Percentiles rank a stretch among this genome's conserved stretches.
Evolutionary conservation across 2,329 filamentous ascomycete species (phyloP).

Genomic region (Penicillium sp.): DNA sequence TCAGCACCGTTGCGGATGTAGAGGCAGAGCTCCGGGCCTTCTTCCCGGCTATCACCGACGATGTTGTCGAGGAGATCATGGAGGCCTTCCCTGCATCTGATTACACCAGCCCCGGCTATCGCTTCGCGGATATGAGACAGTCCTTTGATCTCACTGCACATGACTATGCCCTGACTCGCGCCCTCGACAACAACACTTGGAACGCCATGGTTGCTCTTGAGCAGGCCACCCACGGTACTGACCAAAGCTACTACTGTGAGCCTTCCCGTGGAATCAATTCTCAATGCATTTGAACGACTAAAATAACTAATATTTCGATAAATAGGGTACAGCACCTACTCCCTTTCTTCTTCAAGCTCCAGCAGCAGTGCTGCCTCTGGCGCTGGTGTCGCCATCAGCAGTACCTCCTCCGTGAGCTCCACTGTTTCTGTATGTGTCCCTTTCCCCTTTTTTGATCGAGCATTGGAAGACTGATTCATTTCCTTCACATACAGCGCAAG

Average conservation of each 20-base stretch:
- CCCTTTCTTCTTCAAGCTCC: too few species aligned
- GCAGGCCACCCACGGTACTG: slow-evolving; percentile 36
- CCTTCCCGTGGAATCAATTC: too few species aligned
- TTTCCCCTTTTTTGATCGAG: too few species aligned
- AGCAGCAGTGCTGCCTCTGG: too few species aligned
- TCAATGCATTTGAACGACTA: too few species aligned
- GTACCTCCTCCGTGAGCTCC: too few species aligned
- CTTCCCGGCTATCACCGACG: slow-evolving; percentile 37
- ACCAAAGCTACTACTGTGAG: slow-evolving; percentile 37
- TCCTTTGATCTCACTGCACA: slow-evolving; percentile 16
- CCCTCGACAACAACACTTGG: slow-evolving; percentile 38
- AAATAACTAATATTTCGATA: too few species aligned
- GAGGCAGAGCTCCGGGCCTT: slow-evolving; percentile 22
- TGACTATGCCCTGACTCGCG: slow-evolving; percentile 35
- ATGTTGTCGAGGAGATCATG: slow-evolving; percentile 30
- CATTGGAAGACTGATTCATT: too few species aligned
- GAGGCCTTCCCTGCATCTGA: slow-evolving; percentile 30
- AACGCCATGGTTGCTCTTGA: slow-evolving; percentile 36
- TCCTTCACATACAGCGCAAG: too few species aligned
- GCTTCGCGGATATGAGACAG: slow-evolving; percentile 40
- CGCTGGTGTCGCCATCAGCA: too few species aligned
- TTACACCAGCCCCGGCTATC: slow-evolving; percentile 35
- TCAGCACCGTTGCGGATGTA: slow-evolving; percentile 34
- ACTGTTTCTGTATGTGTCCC: too few species aligned
- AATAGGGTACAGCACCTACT: too few species aligned